A percentile compares a stretch with the other conserved stretches of the same genome.
Evolutionary conservation across 2,329 filamentous ascomycete species (phyloP).

Genomic region (Laburnicola sp.): DNA sequence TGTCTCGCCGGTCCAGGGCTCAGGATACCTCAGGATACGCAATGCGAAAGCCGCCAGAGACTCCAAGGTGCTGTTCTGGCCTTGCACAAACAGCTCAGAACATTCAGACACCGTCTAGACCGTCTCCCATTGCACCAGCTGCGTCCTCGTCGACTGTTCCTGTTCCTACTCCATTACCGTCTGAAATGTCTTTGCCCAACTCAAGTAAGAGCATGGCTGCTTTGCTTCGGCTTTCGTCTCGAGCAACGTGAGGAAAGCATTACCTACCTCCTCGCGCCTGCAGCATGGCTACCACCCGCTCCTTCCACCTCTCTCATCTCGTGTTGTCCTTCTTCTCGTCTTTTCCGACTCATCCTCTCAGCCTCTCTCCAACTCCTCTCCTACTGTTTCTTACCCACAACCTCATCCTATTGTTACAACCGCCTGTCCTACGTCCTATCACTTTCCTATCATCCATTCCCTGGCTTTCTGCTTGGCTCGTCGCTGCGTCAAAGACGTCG

Average conservation of each 20-base stretch:
- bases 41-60: no score
- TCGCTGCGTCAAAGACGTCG: constrained; percentile 22
- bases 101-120: neutral
- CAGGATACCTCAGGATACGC: no score
- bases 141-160: no score
- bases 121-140: no score
- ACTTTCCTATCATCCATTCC: constrained; percentile 9
- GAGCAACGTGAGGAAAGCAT: neutral
- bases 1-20: neutral
- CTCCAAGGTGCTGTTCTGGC: no score
- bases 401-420: constrained; percentile 13
- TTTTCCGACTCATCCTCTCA: neutral
- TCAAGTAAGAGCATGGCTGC: neutral
- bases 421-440: constrained; percentile 20
- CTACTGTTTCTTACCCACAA: neutral
- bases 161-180: no score
- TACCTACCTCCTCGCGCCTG: constrained; percentile 3
- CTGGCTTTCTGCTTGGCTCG: constrained; percentile 11
- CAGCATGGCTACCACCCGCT: neutral
- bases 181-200: no score
- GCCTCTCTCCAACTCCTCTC: constrained; percentile 7
- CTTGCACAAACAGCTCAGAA: constrained; percentile 2
- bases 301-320: constrained; percentile 4
- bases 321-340: constrained; percentile 1
- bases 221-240: neutral